phyloP scores from a whole-genome alignment of 441 rosid genomes.

The Capsella rubella region DNA sequence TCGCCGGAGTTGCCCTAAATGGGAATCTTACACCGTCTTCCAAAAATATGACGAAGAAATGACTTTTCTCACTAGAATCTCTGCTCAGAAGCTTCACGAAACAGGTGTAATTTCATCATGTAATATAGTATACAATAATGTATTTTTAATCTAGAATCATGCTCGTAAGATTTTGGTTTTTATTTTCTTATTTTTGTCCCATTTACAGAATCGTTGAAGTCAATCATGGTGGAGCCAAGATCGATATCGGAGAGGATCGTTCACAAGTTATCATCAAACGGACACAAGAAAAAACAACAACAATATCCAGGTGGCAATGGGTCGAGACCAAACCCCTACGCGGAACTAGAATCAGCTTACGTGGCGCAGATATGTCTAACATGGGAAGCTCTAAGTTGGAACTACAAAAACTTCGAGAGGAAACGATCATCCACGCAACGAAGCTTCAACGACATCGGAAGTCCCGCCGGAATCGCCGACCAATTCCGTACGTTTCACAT shows the following conservation, averaged over 20 bases:
- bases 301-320: conserved; percentile 43
- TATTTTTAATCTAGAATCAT: background rate
- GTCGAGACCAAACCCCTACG: conserved; percentile 68
- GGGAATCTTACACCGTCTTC: conserved; percentile 96
- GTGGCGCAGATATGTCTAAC: conserved; percentile 92
- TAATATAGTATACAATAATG: too few relatives aligned
- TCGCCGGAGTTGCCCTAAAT: conserved; percentile 87
- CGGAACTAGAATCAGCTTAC: conserved; percentile 81
- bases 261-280: conserved; percentile 59
- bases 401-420: conserved; percentile 76
- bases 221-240: conserved; percentile 80
- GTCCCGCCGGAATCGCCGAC: conserved; percentile 79
- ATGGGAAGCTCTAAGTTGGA: conserved; percentile 97
- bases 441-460: conserved; percentile 63
- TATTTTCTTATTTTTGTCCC: background rate
- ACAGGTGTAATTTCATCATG: conserved; percentile 57
- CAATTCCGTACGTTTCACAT: conserved; percentile 95
- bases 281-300: conserved; percentile 59
- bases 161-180: background rate
- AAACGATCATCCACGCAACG: conserved; percentile 53
- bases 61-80: conserved; percentile 77
- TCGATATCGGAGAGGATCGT: conserved; percentile 89
- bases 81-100: conserved; percentile 93
- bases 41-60: conserved; percentile 97
- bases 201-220: conserved; percentile 71